Evolutionary conservation across 1,139 yeast species (phyloP), one percentile per base, ranked within the genome.

Genomic region (Blastobotrys malaysiensis): DNA sequence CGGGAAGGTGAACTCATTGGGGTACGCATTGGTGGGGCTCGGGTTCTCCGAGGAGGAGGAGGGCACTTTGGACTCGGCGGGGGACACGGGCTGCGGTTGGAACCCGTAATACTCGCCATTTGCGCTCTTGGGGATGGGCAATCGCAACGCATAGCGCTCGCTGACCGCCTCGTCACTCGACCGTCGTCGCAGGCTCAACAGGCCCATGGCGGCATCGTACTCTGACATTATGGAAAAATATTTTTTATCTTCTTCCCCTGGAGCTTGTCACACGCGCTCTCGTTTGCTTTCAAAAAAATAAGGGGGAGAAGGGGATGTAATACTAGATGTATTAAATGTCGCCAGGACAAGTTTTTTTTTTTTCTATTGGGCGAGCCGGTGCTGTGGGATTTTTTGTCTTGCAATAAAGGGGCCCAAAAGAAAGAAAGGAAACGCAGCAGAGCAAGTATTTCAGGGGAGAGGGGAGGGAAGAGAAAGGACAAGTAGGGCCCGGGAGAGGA

Each of bases 201-300:
- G 50, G 46, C 57, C 54, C 49, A 54, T 50, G 22, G 57, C 57
- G 22, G 57, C 57, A 24, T 51, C 57, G 36, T 49, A 54, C 49
- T 54, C 57, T 31, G 57, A 48, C 57, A 52, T 52, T 24, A 20
- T 21, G 39, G 11, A 31, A n/a, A n/a, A n/a, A n/a, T n/a, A n/a
- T n/a, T n/a, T n/a, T n/a, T n/a, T n/a, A n/a, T n/a, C n/a, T n/a
- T n/a, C n/a, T n/a, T 31, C 39, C 16, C 39, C 39, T 31, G 16
- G 39, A 31, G 16, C 39, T 11, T 31, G 16, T 31, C 16, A n/a
- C n/a, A n/a, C n/a, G n/a, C n/a, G n/a, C n/a, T n/a, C n/a, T n/a
- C 11, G 6, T 26, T 26, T 26, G 24, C 31, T n/a, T n/a, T n/a
- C n/a, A n/a, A 22, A 13, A 31, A 31, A 31, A 31, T 31, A 31